These are phyloP conservation scores for Fusarium chuoi DNA, from an alignment of 2,329 filamentous ascomycete species.

Conservation along the genomic window DNA sequence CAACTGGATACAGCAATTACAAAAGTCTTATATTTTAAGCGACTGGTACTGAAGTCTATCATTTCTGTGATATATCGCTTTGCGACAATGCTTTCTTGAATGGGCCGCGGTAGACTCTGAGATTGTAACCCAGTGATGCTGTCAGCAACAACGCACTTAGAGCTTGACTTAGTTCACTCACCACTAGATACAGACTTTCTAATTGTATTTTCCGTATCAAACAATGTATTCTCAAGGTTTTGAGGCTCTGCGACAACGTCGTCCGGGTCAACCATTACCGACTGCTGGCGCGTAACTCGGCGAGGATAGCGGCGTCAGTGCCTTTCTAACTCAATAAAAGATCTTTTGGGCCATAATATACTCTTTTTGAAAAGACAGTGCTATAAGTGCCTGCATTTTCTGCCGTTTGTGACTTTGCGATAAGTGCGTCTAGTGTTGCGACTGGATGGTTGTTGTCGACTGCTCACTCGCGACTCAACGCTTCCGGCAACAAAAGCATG, in stretches of 20 bases:
- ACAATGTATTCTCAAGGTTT: neutral
- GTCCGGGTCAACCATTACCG: neutral
- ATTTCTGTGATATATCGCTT: neutral
- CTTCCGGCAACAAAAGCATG: neutral
- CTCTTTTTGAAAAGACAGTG: fast-evolving
- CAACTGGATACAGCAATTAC: fast-evolving
- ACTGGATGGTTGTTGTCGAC: no score
- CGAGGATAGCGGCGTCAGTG: neutral
- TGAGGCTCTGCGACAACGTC: neutral
- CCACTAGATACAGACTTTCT: fast-evolving
- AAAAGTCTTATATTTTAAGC: fast-evolving
- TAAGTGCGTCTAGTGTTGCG: neutral
- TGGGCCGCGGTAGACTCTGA: fast-evolving
- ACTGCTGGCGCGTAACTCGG: neutral
- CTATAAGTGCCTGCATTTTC: neutral
- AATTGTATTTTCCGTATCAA: neutral
- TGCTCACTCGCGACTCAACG: neutral
- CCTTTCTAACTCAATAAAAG: neutral
- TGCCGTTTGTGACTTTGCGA: neutral
- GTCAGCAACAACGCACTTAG: fast-evolving
- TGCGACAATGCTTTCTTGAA: neutral
- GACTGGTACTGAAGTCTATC: no score
- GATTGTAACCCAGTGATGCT: neutral
- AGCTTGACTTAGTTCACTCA: fast-evolving
- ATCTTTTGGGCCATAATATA: fast-evolving